phyloP scores from a whole-genome alignment of 495 filamentous ascomycete species.

The Schizothecium vesticola region DNA sequence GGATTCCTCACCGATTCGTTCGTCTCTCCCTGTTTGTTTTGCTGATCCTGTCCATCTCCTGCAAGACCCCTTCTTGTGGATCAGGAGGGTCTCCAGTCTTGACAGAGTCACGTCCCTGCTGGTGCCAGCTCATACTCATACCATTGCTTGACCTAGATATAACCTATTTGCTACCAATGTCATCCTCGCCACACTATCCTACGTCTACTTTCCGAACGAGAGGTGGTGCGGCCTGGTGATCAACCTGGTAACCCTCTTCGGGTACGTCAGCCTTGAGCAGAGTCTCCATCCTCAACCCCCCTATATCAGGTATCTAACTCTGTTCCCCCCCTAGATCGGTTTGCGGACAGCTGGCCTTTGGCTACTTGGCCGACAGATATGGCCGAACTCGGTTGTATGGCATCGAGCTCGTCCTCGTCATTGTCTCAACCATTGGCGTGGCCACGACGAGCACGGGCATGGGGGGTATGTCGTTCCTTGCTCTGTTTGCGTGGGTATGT shows the following conservation, averaged over 20 bases:
- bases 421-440: constrained; percentile 66
- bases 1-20: constrained; percentile 68
- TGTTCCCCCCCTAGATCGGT: constrained; percentile 13
- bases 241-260: constrained; percentile 56
- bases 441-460: constrained; percentile 54
- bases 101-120: background rate
- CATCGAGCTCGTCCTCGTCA: constrained; percentile 72
- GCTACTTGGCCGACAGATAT: constrained; percentile 67
- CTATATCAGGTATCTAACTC: background rate
- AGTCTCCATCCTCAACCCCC: background rate
- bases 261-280: constrained; percentile 35
- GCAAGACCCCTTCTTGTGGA: background rate
- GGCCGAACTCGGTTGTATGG: constrained; percentile 76
- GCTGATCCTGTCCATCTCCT: background rate
- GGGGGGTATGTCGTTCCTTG: constrained; percentile 35
- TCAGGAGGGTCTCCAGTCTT: background rate
- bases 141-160: constrained; percentile 19
- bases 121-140: background rate
- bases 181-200: constrained; percentile 55
- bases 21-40: constrained; percentile 22
- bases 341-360: constrained; percentile 68
- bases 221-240: constrained; percentile 37
- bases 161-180: constrained; percentile 64
- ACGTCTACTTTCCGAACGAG: constrained; percentile 55
- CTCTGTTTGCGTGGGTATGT: constrained; percentile 31